These are phyloP conservation scores for Fusarium sp. DNA, from an alignment of 2,329 filamentous ascomycete genomes.

Conservation along the genomic window DNA sequence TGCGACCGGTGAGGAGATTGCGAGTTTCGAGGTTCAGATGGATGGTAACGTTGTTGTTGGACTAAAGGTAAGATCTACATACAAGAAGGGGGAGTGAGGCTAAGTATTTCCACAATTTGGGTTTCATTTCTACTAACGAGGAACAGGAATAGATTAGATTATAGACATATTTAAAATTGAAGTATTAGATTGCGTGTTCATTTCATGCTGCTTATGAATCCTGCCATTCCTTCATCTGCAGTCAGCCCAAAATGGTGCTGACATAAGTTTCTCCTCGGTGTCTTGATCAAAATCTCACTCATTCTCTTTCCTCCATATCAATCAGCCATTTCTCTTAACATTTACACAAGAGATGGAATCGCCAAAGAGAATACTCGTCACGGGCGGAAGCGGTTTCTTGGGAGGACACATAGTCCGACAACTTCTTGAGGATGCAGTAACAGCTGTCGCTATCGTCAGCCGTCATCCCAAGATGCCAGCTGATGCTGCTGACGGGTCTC, in stretches of 20 bases:
- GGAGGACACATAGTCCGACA: slow-evolving; percentile 1
- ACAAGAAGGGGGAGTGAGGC: neutral
- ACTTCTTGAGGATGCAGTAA: neutral
- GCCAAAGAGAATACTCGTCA: neutral
- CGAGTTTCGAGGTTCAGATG: neutral
- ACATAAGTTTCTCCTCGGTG: neutral
- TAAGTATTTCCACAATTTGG: neutral
- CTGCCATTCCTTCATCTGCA: neutral
- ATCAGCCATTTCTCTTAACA: too few relatives aligned
- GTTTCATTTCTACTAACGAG: neutral
- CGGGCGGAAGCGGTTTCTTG: neutral
- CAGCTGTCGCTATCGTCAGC: neutral
- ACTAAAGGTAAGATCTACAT: slow-evolving; percentile 6
- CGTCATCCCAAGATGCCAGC: neutral
- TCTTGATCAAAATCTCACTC: neutral
- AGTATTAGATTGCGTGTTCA: neutral
- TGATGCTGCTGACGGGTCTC: neutral
- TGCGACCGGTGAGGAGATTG: slow-evolving; percentile 8
- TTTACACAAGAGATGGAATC: neutral
- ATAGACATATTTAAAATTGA: neutral
- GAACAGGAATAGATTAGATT: neutral
- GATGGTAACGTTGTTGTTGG: neutral
- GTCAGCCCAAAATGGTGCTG: neutral
- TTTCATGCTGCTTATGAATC: neutral
- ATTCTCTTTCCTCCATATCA: fast-evolving